Percentiles rank a stretch among this genome's conserved stretches.
Evolutionary conservation across 2,329 filamentous ascomycete species (phyloP).

Genomic region (Macrophomina pseudophaseolina): DNA sequence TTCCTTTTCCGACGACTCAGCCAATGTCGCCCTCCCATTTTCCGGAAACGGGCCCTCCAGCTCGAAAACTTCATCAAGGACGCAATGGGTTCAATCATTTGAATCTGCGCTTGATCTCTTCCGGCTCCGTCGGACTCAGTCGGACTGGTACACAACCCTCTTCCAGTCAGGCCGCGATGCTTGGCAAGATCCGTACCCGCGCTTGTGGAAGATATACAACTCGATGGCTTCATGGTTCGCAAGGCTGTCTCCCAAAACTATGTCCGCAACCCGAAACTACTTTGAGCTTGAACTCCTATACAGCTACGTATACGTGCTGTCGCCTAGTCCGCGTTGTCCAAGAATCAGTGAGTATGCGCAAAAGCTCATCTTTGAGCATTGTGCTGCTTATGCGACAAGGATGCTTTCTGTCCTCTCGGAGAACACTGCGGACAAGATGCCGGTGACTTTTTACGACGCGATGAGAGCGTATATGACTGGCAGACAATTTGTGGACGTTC

Average conservation of each 20-base stretch:
- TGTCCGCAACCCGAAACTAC: conserved; percentile 70
- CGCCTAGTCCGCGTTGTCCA: conserved; percentile 76
- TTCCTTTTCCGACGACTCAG: conserved; percentile 89
- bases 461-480: conserved; percentile 78
- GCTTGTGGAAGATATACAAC: conserved; percentile 76
- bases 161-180: conserved; percentile 77
- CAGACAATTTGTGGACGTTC: conserved; percentile 61
- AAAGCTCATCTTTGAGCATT: conserved; percentile 82
- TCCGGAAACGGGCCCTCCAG: conserved; percentile 42
- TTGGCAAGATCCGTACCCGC: conserved; percentile 71
- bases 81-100: conserved; percentile 62
- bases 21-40: conserved; percentile 78
- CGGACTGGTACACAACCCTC: conserved; percentile 85
- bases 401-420: conserved; percentile 69
- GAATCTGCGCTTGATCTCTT: conserved; percentile 80
- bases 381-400: conserved; percentile 78
- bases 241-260: conserved; percentile 69
- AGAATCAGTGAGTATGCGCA: conserved; percentile 77
- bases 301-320: conserved; percentile 87
- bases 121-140: conserved; percentile 82
- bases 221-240: conserved; percentile 83
- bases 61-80: conserved; percentile 52
- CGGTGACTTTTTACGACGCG: conserved; percentile 87
- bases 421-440: conserved; percentile 61
- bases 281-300: conserved; percentile 91